These are phyloP conservation scores for Stemphylium beticola DNA, from an alignment of 2,329 filamentous ascomycete species.

Conservation along the genomic window DNA sequence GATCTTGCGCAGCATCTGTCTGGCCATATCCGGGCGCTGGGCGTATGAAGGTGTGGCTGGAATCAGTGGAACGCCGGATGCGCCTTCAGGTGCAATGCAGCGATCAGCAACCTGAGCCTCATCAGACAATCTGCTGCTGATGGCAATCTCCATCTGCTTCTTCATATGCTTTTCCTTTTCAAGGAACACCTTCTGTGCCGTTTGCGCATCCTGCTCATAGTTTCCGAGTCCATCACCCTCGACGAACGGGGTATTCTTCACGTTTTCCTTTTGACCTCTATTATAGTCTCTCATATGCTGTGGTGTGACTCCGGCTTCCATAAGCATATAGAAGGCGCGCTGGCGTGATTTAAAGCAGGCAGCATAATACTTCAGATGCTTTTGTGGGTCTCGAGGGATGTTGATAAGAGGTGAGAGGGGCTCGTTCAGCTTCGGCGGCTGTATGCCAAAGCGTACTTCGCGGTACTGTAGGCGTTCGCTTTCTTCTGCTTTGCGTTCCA, in stretches of 20 bases:
- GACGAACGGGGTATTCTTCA: conserved; percentile 29
- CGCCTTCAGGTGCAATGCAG: conserved; percentile 8
- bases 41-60: conserved; percentile 25
- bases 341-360: conserved; percentile 43
- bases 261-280: conserved; percentile 26
- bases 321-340: conserved; percentile 36
- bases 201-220: conserved; percentile 34
- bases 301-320: conserved; percentile 38
- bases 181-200: conserved; percentile 22
- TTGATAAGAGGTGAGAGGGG: conserved; percentile 41
- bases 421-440: conserved; percentile 30
- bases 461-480: conserved; percentile 42
- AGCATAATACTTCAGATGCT: conserved; percentile 35
- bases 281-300: conserved; percentile 39
- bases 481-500: conserved; percentile 32
- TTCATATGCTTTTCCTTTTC: conserved; percentile 21
- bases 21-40: conserved; percentile 10
- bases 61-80: conserved; percentile 32
- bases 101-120: conserved; percentile 33
- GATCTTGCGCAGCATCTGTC: conserved; percentile 15
- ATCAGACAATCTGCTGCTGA: conserved; percentile 32
- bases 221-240: conserved; percentile 29
- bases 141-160: conserved; percentile 37
- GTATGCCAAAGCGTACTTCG: conserved; percentile 42
- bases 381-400: conserved; percentile 29